Percentiles rank a stretch among this genome's conserved stretches.
Conservation (phyloP, 805 yeast species). For the Candida golubevii region DNA sequence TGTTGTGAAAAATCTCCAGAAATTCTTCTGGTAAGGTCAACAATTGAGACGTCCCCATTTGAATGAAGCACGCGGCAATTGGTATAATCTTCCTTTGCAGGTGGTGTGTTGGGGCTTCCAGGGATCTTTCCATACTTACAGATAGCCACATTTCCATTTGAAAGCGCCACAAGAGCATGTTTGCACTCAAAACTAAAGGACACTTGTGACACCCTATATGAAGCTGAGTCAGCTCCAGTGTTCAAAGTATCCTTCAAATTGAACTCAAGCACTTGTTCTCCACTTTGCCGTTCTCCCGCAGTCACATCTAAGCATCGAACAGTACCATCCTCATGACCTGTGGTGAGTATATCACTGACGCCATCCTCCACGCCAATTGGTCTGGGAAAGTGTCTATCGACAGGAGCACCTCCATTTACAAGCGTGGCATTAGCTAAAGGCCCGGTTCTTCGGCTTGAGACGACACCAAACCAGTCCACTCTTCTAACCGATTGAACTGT, state of each 20-base stretch:
- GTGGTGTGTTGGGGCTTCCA: constrained; percentile 17
- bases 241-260: constrained; percentile 32
- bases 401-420: constrained; percentile 79
- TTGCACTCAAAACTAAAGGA: constrained; percentile 77
- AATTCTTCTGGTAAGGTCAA: constrained; percentile 53
- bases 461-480: constrained; percentile 68
- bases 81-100: constrained; percentile 22
- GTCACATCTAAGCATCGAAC: constrained; percentile 83
- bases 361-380: constrained; percentile 38
- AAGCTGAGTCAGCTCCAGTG: constrained; percentile 26
- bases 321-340: constrained; percentile 85
- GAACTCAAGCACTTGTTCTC: constrained; percentile 30
- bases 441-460: constrained; percentile 35
- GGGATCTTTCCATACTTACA: constrained; percentile 56
- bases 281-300: constrained; percentile 51
- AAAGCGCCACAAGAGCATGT: constrained; percentile 67
- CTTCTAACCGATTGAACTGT: constrained; percentile 50
- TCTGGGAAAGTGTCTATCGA: constrained; percentile 24
- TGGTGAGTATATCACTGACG: constrained; percentile 50
- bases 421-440: constrained; percentile 44
- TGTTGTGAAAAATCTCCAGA: constrained; percentile 36
- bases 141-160: constrained; percentile 68
- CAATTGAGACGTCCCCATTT: constrained; percentile 33
- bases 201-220: constrained; percentile 48
- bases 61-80: constrained; percentile 28